phyloP scores from a whole-genome alignment of 2,329 filamentous ascomycete species.

The Keithomyces neogunnii region DNA sequence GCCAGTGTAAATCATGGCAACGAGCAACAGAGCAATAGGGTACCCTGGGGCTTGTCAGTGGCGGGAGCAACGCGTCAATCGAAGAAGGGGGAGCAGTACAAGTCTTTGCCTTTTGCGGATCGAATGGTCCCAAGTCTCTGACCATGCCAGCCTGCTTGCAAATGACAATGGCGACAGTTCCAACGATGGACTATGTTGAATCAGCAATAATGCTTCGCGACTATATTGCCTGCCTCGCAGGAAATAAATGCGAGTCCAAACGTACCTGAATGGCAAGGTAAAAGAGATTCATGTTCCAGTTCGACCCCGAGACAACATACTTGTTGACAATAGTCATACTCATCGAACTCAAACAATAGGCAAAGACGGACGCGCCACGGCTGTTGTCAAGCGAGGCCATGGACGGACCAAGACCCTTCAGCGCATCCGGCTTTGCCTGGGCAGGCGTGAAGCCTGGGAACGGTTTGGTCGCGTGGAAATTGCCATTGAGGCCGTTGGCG shows the following conservation, averaged over 20 bases:
- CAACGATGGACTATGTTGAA: constrained; percentile 66
- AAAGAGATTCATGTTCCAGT: constrained; percentile 96
- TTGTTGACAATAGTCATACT: constrained; percentile 99
- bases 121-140: constrained; percentile 73
- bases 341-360: constrained; percentile 94
- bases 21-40: constrained; percentile 86
- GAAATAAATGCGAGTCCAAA: neutral
- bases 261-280: constrained; percentile 85
- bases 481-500: neutral
- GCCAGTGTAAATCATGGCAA: constrained; percentile 98
- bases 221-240: neutral
- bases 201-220: neutral
- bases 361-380: constrained; percentile 70
- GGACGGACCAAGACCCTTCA: neutral
- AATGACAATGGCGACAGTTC: constrained; percentile 71
- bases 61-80: no score
- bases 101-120: constrained; percentile 80
- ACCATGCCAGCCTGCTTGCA: constrained; percentile 80
- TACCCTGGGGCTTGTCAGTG: constrained; percentile 57
- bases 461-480: neutral
- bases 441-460: constrained; percentile 5
- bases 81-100: constrained; percentile 47
- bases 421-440: constrained; percentile 5
- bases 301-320: constrained; percentile 83
- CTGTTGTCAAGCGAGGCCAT: constrained; percentile 52